phyloP scores from a whole-genome alignment of 768 basidiomycete species.

The Lactifluus hygrophoroides region DNA sequence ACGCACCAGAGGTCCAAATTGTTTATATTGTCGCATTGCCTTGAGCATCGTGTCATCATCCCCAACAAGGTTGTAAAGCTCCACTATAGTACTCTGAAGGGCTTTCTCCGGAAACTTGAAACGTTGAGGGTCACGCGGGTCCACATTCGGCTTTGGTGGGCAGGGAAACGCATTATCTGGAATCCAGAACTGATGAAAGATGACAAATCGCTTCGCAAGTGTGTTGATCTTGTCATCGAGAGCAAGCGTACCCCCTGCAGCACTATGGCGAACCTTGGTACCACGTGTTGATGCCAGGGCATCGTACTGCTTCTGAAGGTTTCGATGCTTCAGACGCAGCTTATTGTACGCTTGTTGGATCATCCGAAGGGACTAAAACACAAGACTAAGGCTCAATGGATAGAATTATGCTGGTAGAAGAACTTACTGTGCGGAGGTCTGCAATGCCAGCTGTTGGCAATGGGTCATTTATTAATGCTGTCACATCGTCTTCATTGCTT shows the following conservation, averaged over 20 bases:
- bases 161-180: background rate
- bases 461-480: too few species aligned
- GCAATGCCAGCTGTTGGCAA: background rate
- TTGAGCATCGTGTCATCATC: background rate
- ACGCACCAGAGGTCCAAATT: background rate
- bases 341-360: background rate
- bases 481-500: too few species aligned
- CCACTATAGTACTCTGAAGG: too few species aligned
- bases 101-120: background rate
- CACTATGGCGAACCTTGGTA: background rate
- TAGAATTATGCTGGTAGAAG: background rate
- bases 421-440: background rate
- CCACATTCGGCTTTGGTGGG: background rate
- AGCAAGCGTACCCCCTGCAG: background rate
- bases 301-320: background rate
- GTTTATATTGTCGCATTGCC: background rate
- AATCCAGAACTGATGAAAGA: background rate
- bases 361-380: background rate
- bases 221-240: background rate
- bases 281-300: background rate
- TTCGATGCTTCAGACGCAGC: background rate
- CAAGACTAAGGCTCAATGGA: background rate
- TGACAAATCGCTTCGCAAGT: background rate
- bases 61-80: too few species aligned
- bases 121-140: background rate